Evolutionary conservation across 2,329 filamentous ascomycete genomes (phyloP).

Genomic region (Monilinia fructigena): DNA sequence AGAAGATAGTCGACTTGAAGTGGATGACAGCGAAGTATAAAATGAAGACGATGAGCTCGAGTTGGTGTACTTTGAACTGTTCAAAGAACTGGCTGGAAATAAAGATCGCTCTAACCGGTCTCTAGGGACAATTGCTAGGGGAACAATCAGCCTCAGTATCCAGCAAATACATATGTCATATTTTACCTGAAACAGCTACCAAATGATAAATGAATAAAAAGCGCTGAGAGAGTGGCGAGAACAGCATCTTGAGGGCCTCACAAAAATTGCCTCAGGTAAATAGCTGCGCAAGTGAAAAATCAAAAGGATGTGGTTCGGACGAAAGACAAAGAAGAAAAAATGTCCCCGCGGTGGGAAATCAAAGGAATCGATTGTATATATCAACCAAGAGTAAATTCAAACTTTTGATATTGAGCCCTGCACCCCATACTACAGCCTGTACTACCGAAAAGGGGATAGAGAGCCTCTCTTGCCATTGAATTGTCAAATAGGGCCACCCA

Average conservation of each 20-base stretch:
- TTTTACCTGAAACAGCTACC: constrained; percentile 8
- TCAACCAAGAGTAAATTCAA: neutral
- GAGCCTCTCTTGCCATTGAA: neutral
- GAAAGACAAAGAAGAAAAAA: neutral
- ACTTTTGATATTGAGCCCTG: neutral
- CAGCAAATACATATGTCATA: neutral
- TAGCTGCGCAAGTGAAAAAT: neutral
- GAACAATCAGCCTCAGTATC: neutral
- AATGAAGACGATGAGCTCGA: neutral
- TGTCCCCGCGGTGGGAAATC: neutral
- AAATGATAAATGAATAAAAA: constrained; percentile 8
- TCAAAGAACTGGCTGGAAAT: neutral
- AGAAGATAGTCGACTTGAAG: neutral
- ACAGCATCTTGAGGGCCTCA: neutral
- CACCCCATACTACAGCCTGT: neutral
- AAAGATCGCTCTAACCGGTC: neutral
- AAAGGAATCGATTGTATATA: neutral
- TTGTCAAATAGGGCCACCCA: neutral
- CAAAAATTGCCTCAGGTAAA: neutral
- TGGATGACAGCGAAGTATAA: neutral
- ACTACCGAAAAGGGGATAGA: neutral
- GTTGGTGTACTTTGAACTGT: neutral
- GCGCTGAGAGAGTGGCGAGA: neutral
- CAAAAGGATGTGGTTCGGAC: neutral
- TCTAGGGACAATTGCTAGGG: constrained; percentile 8